A percentile compares a stretch with the other conserved stretches of the same genome.
Conservation (phyloP, 495 filamentous ascomycete species). For the Staphylotrichum tortipilum region DNA sequence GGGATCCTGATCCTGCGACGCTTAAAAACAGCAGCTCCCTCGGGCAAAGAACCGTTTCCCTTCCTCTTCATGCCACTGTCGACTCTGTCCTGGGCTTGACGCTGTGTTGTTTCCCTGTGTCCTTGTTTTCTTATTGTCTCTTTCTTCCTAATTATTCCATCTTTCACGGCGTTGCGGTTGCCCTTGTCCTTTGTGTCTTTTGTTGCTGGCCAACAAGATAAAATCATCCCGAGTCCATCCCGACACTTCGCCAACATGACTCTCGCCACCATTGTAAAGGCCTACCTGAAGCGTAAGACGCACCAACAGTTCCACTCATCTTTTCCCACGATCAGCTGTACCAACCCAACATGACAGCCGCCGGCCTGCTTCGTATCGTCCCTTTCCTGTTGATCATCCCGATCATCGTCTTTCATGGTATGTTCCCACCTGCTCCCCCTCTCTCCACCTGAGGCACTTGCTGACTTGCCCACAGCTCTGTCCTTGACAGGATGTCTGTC, state of each 20-base stretch:
- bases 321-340: background rate
- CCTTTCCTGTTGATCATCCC: conserved; percentile 22
- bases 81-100: background rate
- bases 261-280: conserved; percentile 10
- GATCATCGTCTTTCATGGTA: conserved; percentile 20
- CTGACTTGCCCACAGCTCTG: conserved; percentile 15
- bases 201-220: conserved; percentile 16
- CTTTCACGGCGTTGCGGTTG: background rate
- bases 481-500: conserved; percentile 25
- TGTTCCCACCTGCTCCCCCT: background rate
- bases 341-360: conserved; percentile 13
- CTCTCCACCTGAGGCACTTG: background rate
- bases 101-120: conserved; percentile 2
- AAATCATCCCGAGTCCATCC: background rate
- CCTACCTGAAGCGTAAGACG: conserved; percentile 11
- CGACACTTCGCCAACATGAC: conserved; percentile 3
- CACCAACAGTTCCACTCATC: background rate
- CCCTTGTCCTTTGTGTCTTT: conserved; percentile 6
- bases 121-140: background rate
- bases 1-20: background rate
- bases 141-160: background rate
- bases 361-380: conserved; percentile 5
- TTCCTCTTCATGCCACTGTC: background rate
- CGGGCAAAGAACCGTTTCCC: too few species aligned
- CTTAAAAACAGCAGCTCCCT: background rate